Base-by-base conservation (phyloP, 2,329 filamentous ascomycete species). In the Neophaeococcomyces mojaviensis region DNA sequence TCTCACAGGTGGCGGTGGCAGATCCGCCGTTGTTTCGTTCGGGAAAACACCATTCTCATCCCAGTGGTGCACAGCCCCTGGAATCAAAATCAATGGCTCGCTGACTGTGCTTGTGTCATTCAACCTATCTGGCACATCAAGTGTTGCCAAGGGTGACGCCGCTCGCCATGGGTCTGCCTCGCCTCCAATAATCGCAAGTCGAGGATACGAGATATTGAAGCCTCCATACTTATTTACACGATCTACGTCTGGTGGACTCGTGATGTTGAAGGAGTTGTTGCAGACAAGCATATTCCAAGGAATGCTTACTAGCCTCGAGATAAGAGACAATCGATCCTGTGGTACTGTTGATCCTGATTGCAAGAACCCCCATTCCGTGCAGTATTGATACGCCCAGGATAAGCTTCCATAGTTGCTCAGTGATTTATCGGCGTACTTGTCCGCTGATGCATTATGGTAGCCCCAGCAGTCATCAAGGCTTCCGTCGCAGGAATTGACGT, bases 31-130 rank as follows among this genome's bases (percentile, higher is more conserved):
- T 0, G 81, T 82, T 36, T 85, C 71, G 47, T 82, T 81, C 1
- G 69, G 62, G 40, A 81, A 78, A 44, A 53, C 19, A 15, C 50
- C 54, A 35, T 58, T 55, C 39, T 84, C 81, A 54, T 86, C 84
- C 82, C 84, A 92, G 60, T 90, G 86, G 62, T 94, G 87, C 16
- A 89, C 84, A 0, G 78, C 85, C n/a, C 76, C 75, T 3, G 73
- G 68, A 37, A 94, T 87, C 37, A 90, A 60, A n/a, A 86, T 72
- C 52, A 82, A 85, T 0, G 86, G 86, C 67, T 88, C 76, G 39
- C 71, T 73, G 0, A 69, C 65, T 0, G 84, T 85, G 36, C 75
- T 84, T 12, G 54, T 51, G 22, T 47, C 28, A 38, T 54, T 56
- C 10, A 44, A 26, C 16, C 84, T 70, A 24, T 70, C 65, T 0